These are phyloP conservation scores for Oenanthe sinensis DNA, from an alignment of 129 eudicot species.

Conservation along the genomic window DNA sequence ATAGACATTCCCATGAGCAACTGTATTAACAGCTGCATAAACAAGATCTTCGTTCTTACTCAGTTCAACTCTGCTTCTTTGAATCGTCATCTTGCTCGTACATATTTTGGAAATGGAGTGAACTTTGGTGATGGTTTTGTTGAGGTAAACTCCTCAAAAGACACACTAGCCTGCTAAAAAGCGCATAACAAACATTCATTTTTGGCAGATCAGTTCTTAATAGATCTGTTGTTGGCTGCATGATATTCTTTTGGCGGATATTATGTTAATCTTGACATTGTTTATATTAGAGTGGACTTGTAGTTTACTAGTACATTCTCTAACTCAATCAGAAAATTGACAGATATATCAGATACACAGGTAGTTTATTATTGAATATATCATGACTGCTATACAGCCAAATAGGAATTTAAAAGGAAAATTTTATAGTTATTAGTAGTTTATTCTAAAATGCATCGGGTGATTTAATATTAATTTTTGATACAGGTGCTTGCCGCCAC, in stretches of 20 bases:
- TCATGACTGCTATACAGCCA: neutral
- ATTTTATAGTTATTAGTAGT: neutral
- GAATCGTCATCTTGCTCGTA: conserved; percentile 89
- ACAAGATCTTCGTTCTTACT: conserved; percentile 83
- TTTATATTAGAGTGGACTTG: neutral
- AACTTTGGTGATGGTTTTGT: conserved; percentile 96
- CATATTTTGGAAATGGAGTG: conserved; percentile 77
- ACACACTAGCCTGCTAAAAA: neutral
- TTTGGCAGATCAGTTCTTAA: neutral
- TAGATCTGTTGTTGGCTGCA: neutral
- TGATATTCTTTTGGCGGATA: neutral
- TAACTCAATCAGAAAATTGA: neutral
- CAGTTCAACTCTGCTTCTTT: conserved; percentile 95
- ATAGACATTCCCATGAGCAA: conserved; percentile 99
- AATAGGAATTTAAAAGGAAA: neutral
- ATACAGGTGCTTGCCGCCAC: conserved; percentile 91
- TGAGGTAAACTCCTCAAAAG: conserved; percentile 40
- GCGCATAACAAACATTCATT: neutral
- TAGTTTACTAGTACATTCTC: neutral
- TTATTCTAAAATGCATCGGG: neutral
- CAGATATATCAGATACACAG: too few species aligned
- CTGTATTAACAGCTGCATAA: conserved; percentile 84
- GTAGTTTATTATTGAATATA: neutral
- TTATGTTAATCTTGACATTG: neutral
- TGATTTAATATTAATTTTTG: neutral